phyloP scores from a whole-genome alignment of 805 yeast species.

The Wickerhamiella azymoides region DNA sequence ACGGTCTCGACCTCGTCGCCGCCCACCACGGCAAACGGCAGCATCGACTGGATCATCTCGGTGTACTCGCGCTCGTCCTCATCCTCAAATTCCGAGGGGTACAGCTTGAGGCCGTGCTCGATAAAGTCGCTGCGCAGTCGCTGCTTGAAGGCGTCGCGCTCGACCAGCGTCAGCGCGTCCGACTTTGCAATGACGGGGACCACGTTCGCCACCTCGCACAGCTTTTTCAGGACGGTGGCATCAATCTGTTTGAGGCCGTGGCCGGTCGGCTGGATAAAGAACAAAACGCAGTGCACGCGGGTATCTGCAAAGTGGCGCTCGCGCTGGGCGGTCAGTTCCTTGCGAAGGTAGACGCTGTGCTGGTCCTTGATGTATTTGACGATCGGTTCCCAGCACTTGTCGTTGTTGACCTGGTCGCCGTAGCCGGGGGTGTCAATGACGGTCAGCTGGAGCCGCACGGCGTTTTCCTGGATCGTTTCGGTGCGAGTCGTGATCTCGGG shows the following conservation, averaged over 20 bases:
- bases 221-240: conserved; percentile 63
- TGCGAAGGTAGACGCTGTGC: conserved; percentile 78
- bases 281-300: conserved; percentile 85
- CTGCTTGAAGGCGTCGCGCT: conserved; percentile 66
- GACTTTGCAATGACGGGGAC: conserved; percentile 92
- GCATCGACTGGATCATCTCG: conserved; percentile 23
- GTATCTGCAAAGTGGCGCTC: conserved; percentile 72
- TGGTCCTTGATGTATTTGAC: conserved; percentile 91
- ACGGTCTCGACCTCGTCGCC: conserved; percentile 64
- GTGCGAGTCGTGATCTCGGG: conserved; percentile 50
- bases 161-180: conserved; percentile 76
- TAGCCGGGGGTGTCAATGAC: conserved; percentile 96
- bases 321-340: conserved; percentile 89
- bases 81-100: conserved; percentile 55
- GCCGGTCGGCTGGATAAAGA: conserved; percentile 81
- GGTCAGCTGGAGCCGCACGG: conserved; percentile 71
- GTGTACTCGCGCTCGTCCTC: conserved; percentile 26
- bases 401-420: conserved; percentile 93
- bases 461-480: conserved; percentile 58
- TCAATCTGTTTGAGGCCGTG: conserved; percentile 77
- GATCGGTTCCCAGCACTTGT: conserved; percentile 93
- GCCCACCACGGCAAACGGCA: conserved; percentile 93
- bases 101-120: conserved; percentile 58
- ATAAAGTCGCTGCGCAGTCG: conserved; percentile 59
- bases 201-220: conserved; percentile 82